A percentile compares a stretch with the other conserved stretches of the same genome.
These are phyloP conservation scores for Penicillium italicum DNA, from an alignment of 2,329 filamentous ascomycete species.

Conservation along the genomic window DNA sequence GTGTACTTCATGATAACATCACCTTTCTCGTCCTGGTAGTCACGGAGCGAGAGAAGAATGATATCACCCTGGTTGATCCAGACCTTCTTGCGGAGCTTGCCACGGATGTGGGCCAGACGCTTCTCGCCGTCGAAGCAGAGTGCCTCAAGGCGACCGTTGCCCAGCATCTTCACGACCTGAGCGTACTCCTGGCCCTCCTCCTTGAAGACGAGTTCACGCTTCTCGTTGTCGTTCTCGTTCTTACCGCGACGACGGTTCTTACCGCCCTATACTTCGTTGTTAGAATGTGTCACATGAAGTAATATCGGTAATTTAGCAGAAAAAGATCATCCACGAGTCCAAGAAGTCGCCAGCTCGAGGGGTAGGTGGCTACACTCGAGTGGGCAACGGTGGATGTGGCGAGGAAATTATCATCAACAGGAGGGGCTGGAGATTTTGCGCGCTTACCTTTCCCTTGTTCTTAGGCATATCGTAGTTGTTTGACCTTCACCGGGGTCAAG, in stretches of 20 bases:
- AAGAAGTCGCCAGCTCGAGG: not conserved
- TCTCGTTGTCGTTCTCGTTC: constrained; percentile 99
- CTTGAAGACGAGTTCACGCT: constrained; percentile 98
- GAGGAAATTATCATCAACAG: constrained; percentile 20
- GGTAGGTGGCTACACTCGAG: constrained; percentile 1
- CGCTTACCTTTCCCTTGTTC: constrained; percentile 96
- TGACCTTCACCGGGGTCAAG: constrained; percentile 27
- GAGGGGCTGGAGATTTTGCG: constrained; percentile 27
- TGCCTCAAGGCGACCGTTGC: constrained; percentile 89
- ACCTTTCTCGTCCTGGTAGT: constrained; percentile 92
- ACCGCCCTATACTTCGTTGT: constrained; percentile 66
- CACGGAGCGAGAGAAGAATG: constrained; percentile 79
- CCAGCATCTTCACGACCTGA: constrained; percentile 91
- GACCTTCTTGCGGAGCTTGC: constrained; percentile 99
- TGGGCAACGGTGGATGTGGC: constrained; percentile 16
- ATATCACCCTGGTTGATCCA: constrained; percentile 99
- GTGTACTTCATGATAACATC: constrained; percentile 94
- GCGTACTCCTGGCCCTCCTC: constrained; percentile 93
- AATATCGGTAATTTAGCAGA: not conserved
- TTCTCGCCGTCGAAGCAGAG: constrained; percentile 93
- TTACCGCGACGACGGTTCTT: constrained; percentile 98
- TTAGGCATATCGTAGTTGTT: constrained; percentile 72
- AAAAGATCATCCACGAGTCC: not conserved
- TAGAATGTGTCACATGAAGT: constrained; percentile 23
- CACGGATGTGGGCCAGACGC: constrained; percentile 79